Conservation (phyloP, 2,329 filamentous ascomycete species). For the Fusarium chuoi region DNA sequence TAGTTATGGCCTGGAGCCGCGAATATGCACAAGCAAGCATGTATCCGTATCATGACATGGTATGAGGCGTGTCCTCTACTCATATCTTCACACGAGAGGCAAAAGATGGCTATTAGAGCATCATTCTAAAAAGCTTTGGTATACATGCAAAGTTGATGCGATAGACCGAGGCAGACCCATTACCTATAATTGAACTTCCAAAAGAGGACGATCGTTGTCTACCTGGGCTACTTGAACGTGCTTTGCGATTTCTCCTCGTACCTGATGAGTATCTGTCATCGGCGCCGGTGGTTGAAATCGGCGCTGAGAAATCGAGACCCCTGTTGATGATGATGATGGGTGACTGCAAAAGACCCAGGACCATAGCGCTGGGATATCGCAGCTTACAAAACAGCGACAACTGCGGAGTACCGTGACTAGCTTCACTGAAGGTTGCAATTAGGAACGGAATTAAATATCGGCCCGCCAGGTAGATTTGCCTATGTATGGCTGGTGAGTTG, state of each 20-base stretch:
- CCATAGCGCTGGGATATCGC: constrained; percentile 2
- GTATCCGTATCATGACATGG: neutral
- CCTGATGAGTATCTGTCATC: constrained; percentile 22
- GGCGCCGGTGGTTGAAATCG: constrained; percentile 23
- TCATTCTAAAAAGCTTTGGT: neutral
- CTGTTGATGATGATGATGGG: neutral
- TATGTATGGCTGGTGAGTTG: neutral
- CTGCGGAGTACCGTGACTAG: neutral
- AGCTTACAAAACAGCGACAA: constrained; percentile 1
- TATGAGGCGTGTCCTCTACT: neutral
- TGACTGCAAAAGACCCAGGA: neutral
- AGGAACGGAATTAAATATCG: neutral
- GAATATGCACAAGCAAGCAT: neutral
- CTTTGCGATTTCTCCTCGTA: constrained; percentile 14
- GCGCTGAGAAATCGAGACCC: constrained; percentile 20
- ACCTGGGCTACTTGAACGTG: neutral
- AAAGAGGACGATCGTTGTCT: constrained; percentile 16
- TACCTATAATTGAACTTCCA: constrained; percentile 13
- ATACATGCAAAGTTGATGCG: neutral
- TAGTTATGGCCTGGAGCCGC: neutral
- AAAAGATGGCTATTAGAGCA: neutral
- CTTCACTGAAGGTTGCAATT: neutral
- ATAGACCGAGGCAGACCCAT: constrained; percentile 12
- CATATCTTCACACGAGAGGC: neutral
- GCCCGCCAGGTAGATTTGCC: neutral